phyloP scores from a whole-genome alignment of 2,329 filamentous ascomycete genomes.

The Fusarium solani-melongenae region DNA sequence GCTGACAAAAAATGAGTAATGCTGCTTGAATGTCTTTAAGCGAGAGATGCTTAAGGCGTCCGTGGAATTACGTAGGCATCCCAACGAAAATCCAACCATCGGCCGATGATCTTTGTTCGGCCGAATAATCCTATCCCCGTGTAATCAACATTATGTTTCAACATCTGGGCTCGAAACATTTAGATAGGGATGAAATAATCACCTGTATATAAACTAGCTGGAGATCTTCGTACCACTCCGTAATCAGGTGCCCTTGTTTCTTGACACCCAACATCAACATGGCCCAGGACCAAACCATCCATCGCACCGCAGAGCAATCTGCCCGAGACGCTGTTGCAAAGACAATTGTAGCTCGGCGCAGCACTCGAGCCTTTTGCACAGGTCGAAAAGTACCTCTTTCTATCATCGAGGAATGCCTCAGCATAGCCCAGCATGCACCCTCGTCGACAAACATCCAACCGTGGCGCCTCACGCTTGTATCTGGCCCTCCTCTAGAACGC shows the following conservation, averaged over 20 bases:
- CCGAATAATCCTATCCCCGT: background rate
- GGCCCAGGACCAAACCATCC: conserved; percentile 1
- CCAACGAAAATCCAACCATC: background rate
- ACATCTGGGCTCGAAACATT: background rate
- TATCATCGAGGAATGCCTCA: conserved; percentile 8
- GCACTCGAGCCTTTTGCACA: conserved; percentile 16
- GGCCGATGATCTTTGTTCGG: background rate
- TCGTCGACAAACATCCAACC: conserved; percentile 24
- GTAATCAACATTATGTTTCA: background rate
- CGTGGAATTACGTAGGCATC: background rate
- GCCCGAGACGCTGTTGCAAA: background rate
- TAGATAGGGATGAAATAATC: background rate
- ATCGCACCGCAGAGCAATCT: background rate
- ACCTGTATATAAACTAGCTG: background rate
- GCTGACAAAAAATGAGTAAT: background rate
- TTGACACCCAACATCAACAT: background rate
- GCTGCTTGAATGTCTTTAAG: background rate
- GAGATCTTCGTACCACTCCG: background rate
- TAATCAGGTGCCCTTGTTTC: background rate
- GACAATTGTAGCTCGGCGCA: conserved; percentile 3
- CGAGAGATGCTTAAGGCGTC: too few species aligned
- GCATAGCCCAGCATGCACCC: conserved; percentile 15
- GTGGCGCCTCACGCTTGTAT: conserved; percentile 10
- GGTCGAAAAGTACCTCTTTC: background rate
- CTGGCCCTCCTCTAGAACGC: conserved; percentile 1